A percentile compares a stretch with the other conserved stretches of the same genome.
phyloP scores from a whole-genome alignment of 352 stramenopile species.

The Phytophthora megakarya region DNA sequence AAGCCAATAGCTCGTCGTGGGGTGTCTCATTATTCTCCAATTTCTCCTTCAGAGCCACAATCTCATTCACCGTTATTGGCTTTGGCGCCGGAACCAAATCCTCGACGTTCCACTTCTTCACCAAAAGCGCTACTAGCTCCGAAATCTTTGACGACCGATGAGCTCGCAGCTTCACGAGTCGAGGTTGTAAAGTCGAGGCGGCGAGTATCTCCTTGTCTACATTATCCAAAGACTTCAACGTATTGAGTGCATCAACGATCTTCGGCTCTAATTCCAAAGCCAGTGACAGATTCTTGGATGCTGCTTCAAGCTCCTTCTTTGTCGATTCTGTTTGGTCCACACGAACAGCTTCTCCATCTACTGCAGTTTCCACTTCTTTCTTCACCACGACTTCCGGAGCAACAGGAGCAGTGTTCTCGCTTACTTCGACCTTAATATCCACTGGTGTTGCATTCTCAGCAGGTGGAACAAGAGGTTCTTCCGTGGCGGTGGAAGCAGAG shows the following conservation, averaged over 20 bases:
- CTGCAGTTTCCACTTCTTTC: constrained; percentile 23
- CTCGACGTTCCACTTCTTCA: constrained; percentile 54
- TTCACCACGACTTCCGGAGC: constrained; percentile 15
- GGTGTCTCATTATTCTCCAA: constrained; percentile 52
- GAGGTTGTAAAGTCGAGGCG: constrained; percentile 38
- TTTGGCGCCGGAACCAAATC: constrained; percentile 54
- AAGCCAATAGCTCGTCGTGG: constrained; percentile 71
- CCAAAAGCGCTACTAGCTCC: constrained; percentile 41
- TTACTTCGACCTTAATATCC: constrained; percentile 27
- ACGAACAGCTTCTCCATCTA: constrained; percentile 11
- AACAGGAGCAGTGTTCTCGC: constrained; percentile 7
- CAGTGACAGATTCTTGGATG: constrained; percentile 44
- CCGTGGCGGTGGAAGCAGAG: constrained; percentile 17
- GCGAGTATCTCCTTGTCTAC: constrained; percentile 43
- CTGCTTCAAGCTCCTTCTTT: constrained; percentile 37
- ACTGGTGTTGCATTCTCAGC: constrained; percentile 15
- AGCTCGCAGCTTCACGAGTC: constrained; percentile 45
- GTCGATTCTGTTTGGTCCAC: constrained; percentile 11
- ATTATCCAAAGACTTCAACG: constrained; percentile 34
- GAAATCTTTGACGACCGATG: constrained; percentile 40
- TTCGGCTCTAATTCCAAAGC: constrained; percentile 44
- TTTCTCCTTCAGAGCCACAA: constrained; percentile 64
- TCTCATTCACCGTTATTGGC: constrained; percentile 56
- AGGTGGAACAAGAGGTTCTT: constrained; percentile 13
- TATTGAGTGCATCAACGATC: constrained; percentile 39